A percentile compares a stretch with the other conserved stretches of the same genome.
Evolutionary conservation across 2,329 filamentous ascomycete genomes (phyloP).

Genomic region (Calonectria fujianensis): DNA sequence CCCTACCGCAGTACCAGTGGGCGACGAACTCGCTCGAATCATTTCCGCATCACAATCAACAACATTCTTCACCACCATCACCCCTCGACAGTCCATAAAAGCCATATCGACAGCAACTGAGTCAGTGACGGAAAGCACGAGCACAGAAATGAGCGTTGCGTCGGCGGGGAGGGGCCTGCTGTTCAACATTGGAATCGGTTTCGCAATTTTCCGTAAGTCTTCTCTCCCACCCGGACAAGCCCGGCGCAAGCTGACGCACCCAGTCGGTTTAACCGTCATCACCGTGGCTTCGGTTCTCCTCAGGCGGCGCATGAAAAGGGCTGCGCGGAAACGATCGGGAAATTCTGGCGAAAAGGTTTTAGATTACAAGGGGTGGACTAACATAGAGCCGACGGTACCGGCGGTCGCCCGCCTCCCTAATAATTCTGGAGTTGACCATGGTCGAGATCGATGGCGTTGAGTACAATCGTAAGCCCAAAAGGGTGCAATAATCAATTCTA

Average conservation of each 20-base stretch:
- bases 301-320: background rate
- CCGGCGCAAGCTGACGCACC: background rate
- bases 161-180: constrained; percentile 39
- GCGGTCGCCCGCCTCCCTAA: constrained; percentile 18
- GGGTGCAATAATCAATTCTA: background rate
- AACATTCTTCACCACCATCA: constrained; percentile 51
- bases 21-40: constrained; percentile 49
- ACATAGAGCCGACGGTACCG: constrained; percentile 19
- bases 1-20: constrained; percentile 26
- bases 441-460: background rate
- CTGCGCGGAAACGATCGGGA: background rate
- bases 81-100: constrained; percentile 39
- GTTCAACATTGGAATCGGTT: constrained; percentile 50
- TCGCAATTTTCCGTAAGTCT: constrained; percentile 44
- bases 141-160: constrained; percentile 34
- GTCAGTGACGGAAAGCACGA: constrained; percentile 35
- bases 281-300: constrained; percentile 14
- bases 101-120: constrained; percentile 30
- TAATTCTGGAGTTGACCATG: background rate
- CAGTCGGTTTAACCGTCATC: constrained; percentile 26
- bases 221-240: rapidly evolving
- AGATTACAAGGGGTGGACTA: constrained; percentile 19
- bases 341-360: constrained; percentile 5
- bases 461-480: too few species aligned
- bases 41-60: constrained; percentile 50